phyloP scores from a whole-genome alignment of 345 rosid genomes.

The Erucastrum elatum region DNA sequence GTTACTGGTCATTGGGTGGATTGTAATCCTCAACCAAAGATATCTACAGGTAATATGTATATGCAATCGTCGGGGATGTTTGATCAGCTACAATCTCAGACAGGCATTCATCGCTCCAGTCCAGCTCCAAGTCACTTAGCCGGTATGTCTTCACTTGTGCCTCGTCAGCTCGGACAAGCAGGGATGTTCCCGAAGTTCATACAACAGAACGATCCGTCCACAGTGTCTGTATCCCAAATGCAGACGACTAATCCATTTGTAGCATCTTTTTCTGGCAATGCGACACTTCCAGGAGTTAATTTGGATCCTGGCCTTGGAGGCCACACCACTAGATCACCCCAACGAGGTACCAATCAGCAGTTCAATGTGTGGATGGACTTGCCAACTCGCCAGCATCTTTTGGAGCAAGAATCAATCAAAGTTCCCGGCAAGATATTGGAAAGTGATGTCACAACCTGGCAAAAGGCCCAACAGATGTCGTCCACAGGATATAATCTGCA shows the following conservation, averaged over 20 bases:
- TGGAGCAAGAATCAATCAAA: conserved; percentile 16
- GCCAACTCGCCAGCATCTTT: conserved; percentile 31
- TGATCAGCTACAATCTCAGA: conserved; percentile 25
- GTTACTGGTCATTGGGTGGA: conserved; percentile 47
- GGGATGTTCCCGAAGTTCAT: conserved; percentile 9
- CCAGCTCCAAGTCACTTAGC: conserved; percentile 12
- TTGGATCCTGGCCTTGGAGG: conserved; percentile 21
- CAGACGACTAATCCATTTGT: conserved; percentile 10
- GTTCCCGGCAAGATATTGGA: not conserved
- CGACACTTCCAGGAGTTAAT: conserved; percentile 15
- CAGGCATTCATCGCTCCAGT: conserved; percentile 1
- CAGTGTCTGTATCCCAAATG: conserved; percentile 16
- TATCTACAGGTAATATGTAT: conserved; percentile 47
- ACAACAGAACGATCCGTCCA: conserved; percentile 14
- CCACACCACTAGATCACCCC: conserved; percentile 19
- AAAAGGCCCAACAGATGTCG: conserved; percentile 6
- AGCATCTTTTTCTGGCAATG: conserved; percentile 12
- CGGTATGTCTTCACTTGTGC: conserved; percentile 16
- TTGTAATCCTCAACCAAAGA: conserved; percentile 44
- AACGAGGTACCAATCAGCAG: conserved; percentile 19
- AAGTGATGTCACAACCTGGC: conserved; percentile 3
- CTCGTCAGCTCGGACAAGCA: conserved; percentile 9
- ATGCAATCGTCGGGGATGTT: conserved; percentile 29
- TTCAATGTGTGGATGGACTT: conserved; percentile 36
- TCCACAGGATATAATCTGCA: conserved; percentile 3